Percentiles rank a stretch among this genome's conserved stretches.
These are phyloP conservation scores for Akanthomyces muscarius DNA, from an alignment of 2,329 filamentous ascomycete species.

Conservation along the genomic window DNA sequence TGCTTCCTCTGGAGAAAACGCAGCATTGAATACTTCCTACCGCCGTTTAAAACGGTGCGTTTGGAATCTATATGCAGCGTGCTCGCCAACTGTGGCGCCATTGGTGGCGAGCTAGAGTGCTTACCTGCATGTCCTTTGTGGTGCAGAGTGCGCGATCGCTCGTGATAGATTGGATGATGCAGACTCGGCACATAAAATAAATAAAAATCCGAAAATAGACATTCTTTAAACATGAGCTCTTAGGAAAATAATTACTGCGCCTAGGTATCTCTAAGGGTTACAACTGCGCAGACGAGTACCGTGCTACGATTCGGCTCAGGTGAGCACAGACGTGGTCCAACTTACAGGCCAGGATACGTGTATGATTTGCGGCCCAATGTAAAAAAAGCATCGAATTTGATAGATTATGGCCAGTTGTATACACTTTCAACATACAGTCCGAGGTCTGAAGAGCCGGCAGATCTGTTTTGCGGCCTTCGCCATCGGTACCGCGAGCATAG, in stretches of 20 bases:
- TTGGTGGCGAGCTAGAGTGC: background rate
- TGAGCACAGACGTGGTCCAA: constrained; percentile 7
- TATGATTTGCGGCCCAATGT: constrained; percentile 10
- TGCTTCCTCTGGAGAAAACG: background rate
- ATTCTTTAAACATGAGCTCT: background rate
- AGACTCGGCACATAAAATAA: background rate
- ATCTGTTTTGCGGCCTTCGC: background rate
- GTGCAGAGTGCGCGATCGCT: constrained; percentile 1
- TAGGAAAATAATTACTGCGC: background rate
- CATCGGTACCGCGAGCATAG: background rate
- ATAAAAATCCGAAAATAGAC: background rate
- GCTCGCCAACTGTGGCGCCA: background rate
- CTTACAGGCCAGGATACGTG: background rate
- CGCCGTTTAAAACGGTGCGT: constrained; percentile 8
- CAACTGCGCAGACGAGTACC: background rate
- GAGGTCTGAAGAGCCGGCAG: background rate
- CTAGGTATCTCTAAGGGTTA: background rate
- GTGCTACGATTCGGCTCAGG: background rate
- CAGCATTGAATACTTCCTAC: too few species aligned
- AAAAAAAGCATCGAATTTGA: background rate
- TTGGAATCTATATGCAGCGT: background rate
- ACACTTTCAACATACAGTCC: background rate
- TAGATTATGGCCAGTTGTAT: background rate
- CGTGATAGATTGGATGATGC: background rate
- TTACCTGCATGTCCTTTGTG: background rate